phyloP scores from a whole-genome alignment of 139 green algal genomes.

The Asterochloris sp. region DNA sequence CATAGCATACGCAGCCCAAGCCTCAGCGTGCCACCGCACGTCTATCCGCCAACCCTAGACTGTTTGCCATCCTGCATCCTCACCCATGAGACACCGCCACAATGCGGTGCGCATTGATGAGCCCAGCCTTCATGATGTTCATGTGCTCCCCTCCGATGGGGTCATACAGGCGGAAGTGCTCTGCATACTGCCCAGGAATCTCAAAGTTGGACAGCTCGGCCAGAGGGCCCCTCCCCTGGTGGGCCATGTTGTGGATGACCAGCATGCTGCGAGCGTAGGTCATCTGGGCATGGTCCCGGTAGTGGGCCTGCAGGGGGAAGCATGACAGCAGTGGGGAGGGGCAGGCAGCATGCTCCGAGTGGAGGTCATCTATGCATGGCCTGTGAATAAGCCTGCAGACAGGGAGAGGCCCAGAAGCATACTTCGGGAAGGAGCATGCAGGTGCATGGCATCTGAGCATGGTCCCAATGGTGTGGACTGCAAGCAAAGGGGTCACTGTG shows the following conservation, averaged over 20 bases:
- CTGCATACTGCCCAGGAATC: conserved; percentile 71
- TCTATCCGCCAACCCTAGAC: too few species aligned
- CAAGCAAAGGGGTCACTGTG: too few species aligned
- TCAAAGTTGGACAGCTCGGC: conserved; percentile 75
- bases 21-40: too few species aligned
- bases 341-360: too few species aligned
- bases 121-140: conserved; percentile 96
- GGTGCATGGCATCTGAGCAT: too few species aligned
- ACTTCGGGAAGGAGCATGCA: not conserved
- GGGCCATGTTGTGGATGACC: conserved; percentile 92
- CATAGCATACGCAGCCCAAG: too few species aligned
- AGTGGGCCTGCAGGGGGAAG: conserved; percentile 77
- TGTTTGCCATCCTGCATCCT: not conserved
- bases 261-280: conserved; percentile 80
- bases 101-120: conserved; percentile 78
- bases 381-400: too few species aligned
- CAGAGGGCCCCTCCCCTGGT: conserved; percentile 89
- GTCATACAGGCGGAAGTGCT: conserved; percentile 76
- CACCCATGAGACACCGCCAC: conserved; percentile 72
- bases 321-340: too few species aligned
- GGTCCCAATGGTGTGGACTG: too few species aligned
- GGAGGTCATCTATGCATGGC: too few species aligned
- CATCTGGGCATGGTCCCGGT: conserved; percentile 93
- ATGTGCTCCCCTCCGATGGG: conserved; percentile 95
- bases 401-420: conserved; percentile 9